A percentile compares a stretch with the other conserved stretches of the same genome.
These are phyloP conservation scores for Colletotrichum sp. DNA, from an alignment of 2,329 filamentous ascomycete species.

Conservation along the genomic window DNA sequence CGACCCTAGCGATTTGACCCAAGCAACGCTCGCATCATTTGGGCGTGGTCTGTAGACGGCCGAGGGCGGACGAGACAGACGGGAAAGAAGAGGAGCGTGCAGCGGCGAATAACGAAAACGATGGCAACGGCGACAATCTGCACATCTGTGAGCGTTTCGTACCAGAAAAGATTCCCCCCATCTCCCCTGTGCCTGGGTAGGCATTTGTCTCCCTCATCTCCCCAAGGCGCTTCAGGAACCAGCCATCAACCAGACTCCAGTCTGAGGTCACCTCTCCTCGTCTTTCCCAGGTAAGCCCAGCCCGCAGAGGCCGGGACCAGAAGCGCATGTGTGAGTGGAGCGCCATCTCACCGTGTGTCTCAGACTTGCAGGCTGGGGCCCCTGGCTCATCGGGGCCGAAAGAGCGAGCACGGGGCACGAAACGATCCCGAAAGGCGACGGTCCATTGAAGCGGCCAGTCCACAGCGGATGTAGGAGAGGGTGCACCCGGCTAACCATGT, in stretches of 20 bases:
- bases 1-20: background rate
- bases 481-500: slow-evolving; percentile 13
- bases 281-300: background rate
- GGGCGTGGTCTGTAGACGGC: background rate
- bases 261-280: background rate
- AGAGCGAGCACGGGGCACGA: background rate
- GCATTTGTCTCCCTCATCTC: background rate
- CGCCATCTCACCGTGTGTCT: slow-evolving; percentile 15
- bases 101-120: background rate
- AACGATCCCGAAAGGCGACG: background rate
- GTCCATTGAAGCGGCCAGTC: background rate
- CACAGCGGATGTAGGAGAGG: slow-evolving; percentile 10
- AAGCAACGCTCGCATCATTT: background rate
- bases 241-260: background rate
- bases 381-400: slow-evolving; percentile 4
- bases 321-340: slow-evolving; percentile 1
- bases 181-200: background rate
- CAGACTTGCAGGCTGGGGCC: slow-evolving; percentile 8
- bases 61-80: background rate
- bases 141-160: background rate
- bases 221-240: background rate
- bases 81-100: background rate
- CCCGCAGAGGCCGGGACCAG: background rate
- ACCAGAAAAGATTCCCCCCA: background rate
- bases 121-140: background rate